These are phyloP conservation scores for Neophaeococcomyces aloes DNA, from an alignment of 2,329 filamentous ascomycete species.

Conservation along the genomic window DNA sequence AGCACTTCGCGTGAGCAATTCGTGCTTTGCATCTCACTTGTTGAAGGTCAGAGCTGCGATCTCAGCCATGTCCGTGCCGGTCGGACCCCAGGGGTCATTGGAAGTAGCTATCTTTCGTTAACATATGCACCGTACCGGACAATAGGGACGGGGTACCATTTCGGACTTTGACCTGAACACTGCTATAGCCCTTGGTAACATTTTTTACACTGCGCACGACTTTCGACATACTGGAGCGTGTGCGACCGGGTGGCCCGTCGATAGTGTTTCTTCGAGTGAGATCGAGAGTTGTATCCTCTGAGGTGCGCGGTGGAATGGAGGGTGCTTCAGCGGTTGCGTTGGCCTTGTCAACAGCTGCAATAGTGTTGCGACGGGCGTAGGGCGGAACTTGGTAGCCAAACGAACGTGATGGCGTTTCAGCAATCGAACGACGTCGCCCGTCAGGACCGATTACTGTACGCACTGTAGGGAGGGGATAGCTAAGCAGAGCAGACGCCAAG, in stretches of 20 bases:
- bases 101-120: slow-evolving; percentile 61
- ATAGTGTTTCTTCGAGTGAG: slow-evolving; percentile 16
- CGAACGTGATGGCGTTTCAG: slow-evolving; percentile 18
- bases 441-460: slow-evolving; percentile 18
- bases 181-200: slow-evolving; percentile 97
- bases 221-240: slow-evolving; percentile 63
- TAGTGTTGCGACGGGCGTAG: slow-evolving; percentile 14
- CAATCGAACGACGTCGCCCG: slow-evolving; percentile 18
- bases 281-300: slow-evolving; percentile 9
- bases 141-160: slow-evolving; percentile 57
- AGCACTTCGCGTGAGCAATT: slow-evolving; percentile 6
- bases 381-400: slow-evolving; percentile 10
- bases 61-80: slow-evolving; percentile 96
- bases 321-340: slow-evolving; percentile 4
- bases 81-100: slow-evolving; percentile 97
- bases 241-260: slow-evolving; percentile 12
- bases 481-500: slow-evolving; percentile 20
- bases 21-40: slow-evolving; percentile 53
- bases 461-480: slow-evolving; percentile 13
- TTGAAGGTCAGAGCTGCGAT: slow-evolving; percentile 97
- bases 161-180: slow-evolving; percentile 93
- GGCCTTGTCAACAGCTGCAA: slow-evolving; percentile 8
- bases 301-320: background rate
- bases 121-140: background rate
- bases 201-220: slow-evolving; percentile 97